phyloP scores from a whole-genome alignment of 345 rosid genomes.

The Populus pruinosa region DNA sequence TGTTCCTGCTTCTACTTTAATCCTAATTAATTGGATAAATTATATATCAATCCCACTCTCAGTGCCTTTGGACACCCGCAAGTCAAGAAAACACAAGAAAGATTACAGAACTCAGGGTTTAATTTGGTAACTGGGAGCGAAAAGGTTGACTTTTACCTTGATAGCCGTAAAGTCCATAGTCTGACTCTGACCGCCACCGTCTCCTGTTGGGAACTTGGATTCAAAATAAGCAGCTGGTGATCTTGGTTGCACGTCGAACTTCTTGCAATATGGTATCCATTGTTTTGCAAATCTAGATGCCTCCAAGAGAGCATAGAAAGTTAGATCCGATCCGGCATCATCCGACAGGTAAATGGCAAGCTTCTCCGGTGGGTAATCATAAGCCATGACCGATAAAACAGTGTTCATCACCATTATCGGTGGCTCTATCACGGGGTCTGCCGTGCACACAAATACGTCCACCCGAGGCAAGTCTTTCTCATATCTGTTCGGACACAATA shows the following conservation, averaged over 20 bases:
- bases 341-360: slow-evolving; percentile 62
- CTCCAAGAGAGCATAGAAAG: slow-evolving; percentile 56
- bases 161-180: background rate
- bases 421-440: slow-evolving; percentile 70
- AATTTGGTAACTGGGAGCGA: background rate
- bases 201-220: background rate
- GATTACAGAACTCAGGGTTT: background rate
- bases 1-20: background rate
- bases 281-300: slow-evolving; percentile 44
- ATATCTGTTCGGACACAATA: slow-evolving; percentile 11
- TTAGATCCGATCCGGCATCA: slow-evolving; percentile 58
- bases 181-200: background rate
- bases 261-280: slow-evolving; percentile 68
- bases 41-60: no score
- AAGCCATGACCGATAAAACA: slow-evolving; percentile 53
- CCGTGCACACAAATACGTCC: slow-evolving; percentile 74
- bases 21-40: background rate
- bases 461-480: slow-evolving; percentile 44
- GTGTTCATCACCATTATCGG: slow-evolving; percentile 68
- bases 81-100: no score
- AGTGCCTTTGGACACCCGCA: no score
- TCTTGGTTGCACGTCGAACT: slow-evolving; percentile 49
- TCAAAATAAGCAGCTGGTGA: slow-evolving; percentile 60
- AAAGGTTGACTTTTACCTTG: slow-evolving; percentile 11
- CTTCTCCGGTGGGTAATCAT: slow-evolving; percentile 56